These are phyloP conservation scores for Tuber aestivum DNA, from an alignment of 495 filamentous ascomycete species.

Conservation along the genomic window DNA sequence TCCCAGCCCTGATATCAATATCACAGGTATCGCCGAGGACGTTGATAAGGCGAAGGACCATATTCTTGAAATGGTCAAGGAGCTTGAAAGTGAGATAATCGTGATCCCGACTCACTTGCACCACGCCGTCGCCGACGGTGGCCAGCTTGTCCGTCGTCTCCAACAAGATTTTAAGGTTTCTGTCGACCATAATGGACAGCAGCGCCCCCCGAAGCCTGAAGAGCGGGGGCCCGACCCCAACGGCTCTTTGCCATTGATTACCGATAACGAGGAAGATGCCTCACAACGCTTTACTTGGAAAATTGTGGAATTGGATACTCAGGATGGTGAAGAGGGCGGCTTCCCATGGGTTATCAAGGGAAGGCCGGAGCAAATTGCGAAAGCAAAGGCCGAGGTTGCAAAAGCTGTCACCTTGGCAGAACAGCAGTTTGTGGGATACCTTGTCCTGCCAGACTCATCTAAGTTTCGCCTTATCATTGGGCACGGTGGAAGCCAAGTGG, in stretches of 20 bases:
- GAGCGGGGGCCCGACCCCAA: slow-evolving; percentile 47
- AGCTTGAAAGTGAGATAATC: slow-evolving; percentile 78
- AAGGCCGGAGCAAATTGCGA: slow-evolving; percentile 63
- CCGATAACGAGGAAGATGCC: slow-evolving; percentile 62
- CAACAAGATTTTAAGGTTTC: slow-evolving; percentile 76
- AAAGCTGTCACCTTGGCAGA: slow-evolving; percentile 65
- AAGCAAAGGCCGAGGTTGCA: slow-evolving; percentile 66
- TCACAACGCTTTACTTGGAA: slow-evolving; percentile 72
- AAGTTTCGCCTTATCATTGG: slow-evolving; percentile 89
- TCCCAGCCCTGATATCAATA: slow-evolving; percentile 64
- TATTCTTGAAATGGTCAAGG: slow-evolving; percentile 71
- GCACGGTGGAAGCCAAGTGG: slow-evolving; percentile 81
- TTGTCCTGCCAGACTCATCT: slow-evolving; percentile 80
- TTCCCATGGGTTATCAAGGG: slow-evolving; percentile 92
- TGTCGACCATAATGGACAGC: slow-evolving; percentile 79
- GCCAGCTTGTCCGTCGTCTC: slow-evolving; percentile 82
- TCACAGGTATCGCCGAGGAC: slow-evolving; percentile 67
- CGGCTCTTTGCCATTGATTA: slow-evolving; percentile 74
- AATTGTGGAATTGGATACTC: slow-evolving; percentile 55
- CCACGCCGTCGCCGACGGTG: slow-evolving; percentile 78
- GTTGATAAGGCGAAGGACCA: slow-evolving; percentile 81
- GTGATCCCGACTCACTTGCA: slow-evolving; percentile 74
- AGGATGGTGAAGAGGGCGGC: slow-evolving; percentile 54
- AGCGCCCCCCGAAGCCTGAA: slow-evolving; percentile 61
- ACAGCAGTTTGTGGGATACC: slow-evolving; percentile 72